These are phyloP conservation scores for Conticribra weissflogii DNA, from an alignment of 108 stramenopile species.

Conservation along the genomic window DNA sequence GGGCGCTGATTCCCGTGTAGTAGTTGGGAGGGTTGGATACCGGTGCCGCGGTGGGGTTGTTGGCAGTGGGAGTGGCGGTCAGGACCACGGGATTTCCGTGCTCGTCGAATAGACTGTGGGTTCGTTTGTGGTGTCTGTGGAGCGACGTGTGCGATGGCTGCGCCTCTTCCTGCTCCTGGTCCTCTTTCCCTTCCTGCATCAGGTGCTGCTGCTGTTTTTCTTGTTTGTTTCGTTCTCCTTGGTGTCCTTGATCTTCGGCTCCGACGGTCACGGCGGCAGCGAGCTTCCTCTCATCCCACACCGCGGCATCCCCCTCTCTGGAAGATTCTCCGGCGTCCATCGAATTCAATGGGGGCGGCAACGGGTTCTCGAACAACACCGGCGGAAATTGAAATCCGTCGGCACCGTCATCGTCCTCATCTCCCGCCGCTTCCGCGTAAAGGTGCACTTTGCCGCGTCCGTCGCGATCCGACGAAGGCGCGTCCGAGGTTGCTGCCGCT, in stretches of 20 bases:
- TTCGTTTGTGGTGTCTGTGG: constrained; percentile 25
- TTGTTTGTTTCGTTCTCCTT: neutral
- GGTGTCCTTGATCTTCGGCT: neutral
- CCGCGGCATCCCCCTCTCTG: constrained; percentile 2
- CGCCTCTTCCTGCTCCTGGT: neutral
- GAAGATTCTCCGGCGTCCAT: constrained; percentile 1
- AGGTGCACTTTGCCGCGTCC: neutral
- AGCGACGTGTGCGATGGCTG: neutral
- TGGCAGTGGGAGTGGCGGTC: neutral
- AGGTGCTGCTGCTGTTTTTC: neutral
- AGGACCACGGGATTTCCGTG: constrained; percentile 34
- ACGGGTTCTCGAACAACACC: constrained; percentile 39
- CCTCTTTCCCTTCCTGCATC: neutral
- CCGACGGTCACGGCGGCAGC: neutral
- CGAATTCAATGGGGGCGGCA: neutral
- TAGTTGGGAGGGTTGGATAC: neutral
- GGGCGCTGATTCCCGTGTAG: neutral
- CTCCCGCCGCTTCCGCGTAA: constrained; percentile 4
- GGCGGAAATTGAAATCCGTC: constrained; percentile 30
- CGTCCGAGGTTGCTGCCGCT: too few species aligned
- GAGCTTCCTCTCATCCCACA: too few species aligned
- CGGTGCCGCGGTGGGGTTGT: neutral
- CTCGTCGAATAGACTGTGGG: constrained; percentile 25
- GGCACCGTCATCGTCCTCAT: constrained; percentile 26
- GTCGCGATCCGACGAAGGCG: too few species aligned